Percentiles rank a stretch among this genome's conserved stretches.
Evolutionary conservation across 2,329 filamentous ascomycete genomes (phyloP).

Genomic region (Hypocreales sp.): DNA sequence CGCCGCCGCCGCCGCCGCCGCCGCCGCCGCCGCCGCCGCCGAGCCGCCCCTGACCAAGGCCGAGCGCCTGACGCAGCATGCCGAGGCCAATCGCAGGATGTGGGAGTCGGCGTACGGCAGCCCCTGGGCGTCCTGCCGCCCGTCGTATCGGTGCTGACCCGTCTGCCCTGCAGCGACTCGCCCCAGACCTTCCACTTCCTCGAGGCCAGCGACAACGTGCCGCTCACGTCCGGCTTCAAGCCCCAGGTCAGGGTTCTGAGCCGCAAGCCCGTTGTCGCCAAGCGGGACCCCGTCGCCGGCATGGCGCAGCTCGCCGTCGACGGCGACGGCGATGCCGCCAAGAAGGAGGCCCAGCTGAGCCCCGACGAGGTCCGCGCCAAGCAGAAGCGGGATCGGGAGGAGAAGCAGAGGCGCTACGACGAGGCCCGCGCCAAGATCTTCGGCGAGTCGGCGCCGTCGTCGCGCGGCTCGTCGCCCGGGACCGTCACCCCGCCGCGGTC

Average conservation of each 20-base stretch:
- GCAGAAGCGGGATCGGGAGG: conserved; percentile 66
- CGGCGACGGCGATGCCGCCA: conserved; percentile 44
- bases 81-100: conserved; percentile 67
- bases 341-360: conserved; percentile 46
- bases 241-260: conserved; percentile 72
- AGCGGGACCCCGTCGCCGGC: conserved; percentile 36
- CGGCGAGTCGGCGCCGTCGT: conserved; percentile 41
- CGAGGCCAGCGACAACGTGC: conserved; percentile 45
- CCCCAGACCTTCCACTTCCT: conserved; percentile 63
- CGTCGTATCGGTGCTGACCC: too few relatives aligned
- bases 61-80: conserved; percentile 65
- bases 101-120: conserved; percentile 71
- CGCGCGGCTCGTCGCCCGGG: conserved; percentile 47
- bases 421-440: conserved; percentile 81
- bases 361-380: conserved; percentile 65
- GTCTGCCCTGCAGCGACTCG: conserved; percentile 63
- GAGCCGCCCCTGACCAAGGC: conserved; percentile 45
- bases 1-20: conserved; percentile 5
- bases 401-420: conserved; percentile 82
- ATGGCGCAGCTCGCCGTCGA: conserved; percentile 27
- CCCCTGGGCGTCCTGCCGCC: too few relatives aligned
- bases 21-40: conserved; percentile 18
- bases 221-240: conserved; percentile 54
- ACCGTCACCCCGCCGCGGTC: conserved; percentile 39
- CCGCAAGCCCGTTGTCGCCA: conserved; percentile 57